Evolutionary conservation across 2,329 filamentous ascomycete genomes (phyloP), one percentile per base, ranked within the genome.

Genomic region (Microsporum canis): DNA sequence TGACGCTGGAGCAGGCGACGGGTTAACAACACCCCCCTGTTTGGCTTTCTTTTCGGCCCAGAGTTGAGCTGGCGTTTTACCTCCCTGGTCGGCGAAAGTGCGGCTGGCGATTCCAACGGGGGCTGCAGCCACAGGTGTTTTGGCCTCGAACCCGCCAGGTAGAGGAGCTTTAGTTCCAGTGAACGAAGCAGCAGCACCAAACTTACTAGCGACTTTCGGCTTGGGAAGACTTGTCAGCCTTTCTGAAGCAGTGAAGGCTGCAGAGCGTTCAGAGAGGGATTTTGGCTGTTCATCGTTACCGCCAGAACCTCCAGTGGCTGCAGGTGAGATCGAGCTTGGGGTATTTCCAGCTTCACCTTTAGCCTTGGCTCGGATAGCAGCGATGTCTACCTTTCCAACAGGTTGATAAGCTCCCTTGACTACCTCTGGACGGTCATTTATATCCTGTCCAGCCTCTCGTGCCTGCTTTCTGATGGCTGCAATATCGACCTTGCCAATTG

Each of bases 21-120:
- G 76, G 57, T 81, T 77, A 45, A 77, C 78, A 53, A 82, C 86
- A 58, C 82, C 84, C 62, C 86, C 82, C 72, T 94, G 85, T 63
- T 85, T 86, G 41, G 89, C 92, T 79, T 97, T 97, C 79, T 91
- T 95, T 79, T 99, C 94, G 0, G 92, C 92, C 94, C 94, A 99
- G 39, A 96, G 77, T 74, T 99, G 94, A 34, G 94, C 91, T 5
- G 94, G 94, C 3, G 94, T 97, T 79, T 97, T 99, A 64, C 94
- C 94, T 65, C 88, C 91, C 73, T 95, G 80, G 66, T 96, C 91
- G 14, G 94, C 94, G 78, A 97, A 99, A 0, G 91, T 96, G 69
- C 90, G 86, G 76, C 90, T 95, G 41, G 91, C 91, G 65, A 84
- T 82, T 31, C 90, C 91, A 31, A 96, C 81, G 4, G 88, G 85